These are phyloP conservation scores for Solidago caesia DNA, from an alignment of 129 eudicot genomes.

Conservation along the genomic window DNA sequence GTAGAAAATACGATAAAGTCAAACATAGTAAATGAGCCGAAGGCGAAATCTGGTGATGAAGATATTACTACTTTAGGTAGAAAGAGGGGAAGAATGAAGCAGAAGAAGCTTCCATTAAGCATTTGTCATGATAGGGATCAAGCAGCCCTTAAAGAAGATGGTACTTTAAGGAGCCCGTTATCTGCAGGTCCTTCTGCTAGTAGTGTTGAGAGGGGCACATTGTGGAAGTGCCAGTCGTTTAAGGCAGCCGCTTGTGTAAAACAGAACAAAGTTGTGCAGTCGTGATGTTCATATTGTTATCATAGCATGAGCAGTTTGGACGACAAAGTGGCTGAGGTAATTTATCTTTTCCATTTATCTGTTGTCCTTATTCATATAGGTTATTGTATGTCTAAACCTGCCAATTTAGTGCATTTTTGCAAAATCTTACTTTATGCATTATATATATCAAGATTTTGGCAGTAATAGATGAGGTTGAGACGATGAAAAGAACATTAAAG, in stretches of 20 bases:
- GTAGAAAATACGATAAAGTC: conserved; percentile 36
- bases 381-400: too few relatives aligned
- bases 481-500: too few relatives aligned
- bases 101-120: conserved; percentile 81
- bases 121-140: conserved; percentile 71
- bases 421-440: too few relatives aligned
- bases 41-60: conserved; percentile 50
- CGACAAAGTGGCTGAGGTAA: conserved; percentile 48
- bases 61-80: conserved; percentile 46
- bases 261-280: conserved; percentile 65
- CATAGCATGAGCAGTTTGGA: conserved; percentile 35
- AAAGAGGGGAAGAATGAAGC: conserved; percentile 85
- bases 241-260: conserved; percentile 56
- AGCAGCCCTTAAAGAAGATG: conserved; percentile 58
- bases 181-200: conserved; percentile 46
- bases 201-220: conserved; percentile 41
- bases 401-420: too few relatives aligned
- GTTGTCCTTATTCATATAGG: too few relatives aligned
- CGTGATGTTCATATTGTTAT: conserved; percentile 34
- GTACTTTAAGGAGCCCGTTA: conserved; percentile 36
- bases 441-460: too few relatives aligned
- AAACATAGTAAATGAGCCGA: conserved; percentile 33
- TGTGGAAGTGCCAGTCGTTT: conserved; percentile 72
- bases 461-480: too few relatives aligned
- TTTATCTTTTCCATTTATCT: not conserved